These are phyloP conservation scores for Niveomyces coronatus DNA, from an alignment of 2,329 filamentous ascomycete genomes.

Conservation along the genomic window DNA sequence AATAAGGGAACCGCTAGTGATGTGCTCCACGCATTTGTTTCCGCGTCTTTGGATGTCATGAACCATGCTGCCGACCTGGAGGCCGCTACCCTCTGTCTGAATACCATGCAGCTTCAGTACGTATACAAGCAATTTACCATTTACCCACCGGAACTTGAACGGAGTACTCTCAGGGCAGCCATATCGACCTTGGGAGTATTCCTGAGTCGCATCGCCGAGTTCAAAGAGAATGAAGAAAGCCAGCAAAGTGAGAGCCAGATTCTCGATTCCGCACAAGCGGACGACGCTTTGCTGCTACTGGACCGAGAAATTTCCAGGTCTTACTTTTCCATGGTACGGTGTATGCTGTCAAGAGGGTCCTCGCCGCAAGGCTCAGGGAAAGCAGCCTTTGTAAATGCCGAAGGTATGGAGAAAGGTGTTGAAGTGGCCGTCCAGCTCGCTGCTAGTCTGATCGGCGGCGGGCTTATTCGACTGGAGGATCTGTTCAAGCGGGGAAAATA, in stretches of 20 bases:
- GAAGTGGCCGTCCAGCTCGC: slow-evolving; percentile 36
- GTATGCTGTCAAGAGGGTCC: slow-evolving; percentile 20
- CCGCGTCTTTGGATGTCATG: slow-evolving; percentile 42
- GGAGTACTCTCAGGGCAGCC: slow-evolving; percentile 34
- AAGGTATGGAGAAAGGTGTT: slow-evolving; percentile 35
- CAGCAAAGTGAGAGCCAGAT: slow-evolving; percentile 28
- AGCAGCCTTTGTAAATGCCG: slow-evolving; percentile 14
- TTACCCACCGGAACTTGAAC: slow-evolving; percentile 34
- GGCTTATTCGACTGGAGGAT: slow-evolving; percentile 32
- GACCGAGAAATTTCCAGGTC: slow-evolving; percentile 36
- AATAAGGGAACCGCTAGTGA: slow-evolving; percentile 46
- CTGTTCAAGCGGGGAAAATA: slow-evolving; percentile 39
- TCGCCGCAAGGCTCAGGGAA: background rate
- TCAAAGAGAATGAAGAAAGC: slow-evolving; percentile 26
- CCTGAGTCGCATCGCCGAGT: slow-evolving; percentile 33
- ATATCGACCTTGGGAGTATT: slow-evolving; percentile 39
- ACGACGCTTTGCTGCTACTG: slow-evolving; percentile 37
- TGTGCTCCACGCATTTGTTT: slow-evolving; percentile 37
- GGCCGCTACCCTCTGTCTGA: slow-evolving; percentile 39
- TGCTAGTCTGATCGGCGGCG: slow-evolving; percentile 32
- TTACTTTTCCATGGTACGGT: slow-evolving; percentile 38
- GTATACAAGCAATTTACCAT: slow-evolving; percentile 39
- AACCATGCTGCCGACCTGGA: slow-evolving; percentile 33
- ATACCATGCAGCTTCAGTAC: slow-evolving; percentile 38
- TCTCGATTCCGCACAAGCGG: slow-evolving; percentile 29